A percentile compares a stretch with the other conserved stretches of the same genome.
Evolutionary conservation across 257 asterid genomes (phyloP).

Genomic region (Penstemon newberryi): DNA sequence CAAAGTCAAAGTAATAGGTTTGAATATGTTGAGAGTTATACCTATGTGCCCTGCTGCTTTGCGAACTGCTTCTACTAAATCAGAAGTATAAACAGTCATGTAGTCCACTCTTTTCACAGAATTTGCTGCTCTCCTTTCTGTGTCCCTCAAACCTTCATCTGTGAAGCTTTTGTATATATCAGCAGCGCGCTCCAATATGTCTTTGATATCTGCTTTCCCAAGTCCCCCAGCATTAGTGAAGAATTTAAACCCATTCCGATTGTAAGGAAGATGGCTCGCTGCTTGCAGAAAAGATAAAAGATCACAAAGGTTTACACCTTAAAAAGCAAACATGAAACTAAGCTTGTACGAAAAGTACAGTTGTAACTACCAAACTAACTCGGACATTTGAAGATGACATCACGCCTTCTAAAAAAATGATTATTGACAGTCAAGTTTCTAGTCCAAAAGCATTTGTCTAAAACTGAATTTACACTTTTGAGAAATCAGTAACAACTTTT

Average conservation of each 20-base stretch:
- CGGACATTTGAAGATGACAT: not conserved
- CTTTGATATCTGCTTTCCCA: constrained; percentile 93
- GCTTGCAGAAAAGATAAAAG: constrained; percentile 41
- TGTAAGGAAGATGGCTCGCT: constrained; percentile 99
- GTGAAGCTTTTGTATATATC: constrained; percentile 57
- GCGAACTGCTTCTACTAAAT: constrained; percentile 92
- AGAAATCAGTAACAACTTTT: not conserved
- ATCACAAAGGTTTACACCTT: constrained; percentile 21
- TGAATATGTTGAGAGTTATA: constrained; percentile 27
- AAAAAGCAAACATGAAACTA: not conserved
- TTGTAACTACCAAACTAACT: constrained; percentile 4
- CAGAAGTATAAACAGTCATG: constrained; percentile 86
- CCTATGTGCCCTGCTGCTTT: constrained; percentile 87
- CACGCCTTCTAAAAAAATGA: constrained; percentile 13
- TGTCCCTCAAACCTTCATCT: constrained; percentile 48
- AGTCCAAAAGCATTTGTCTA: constrained; percentile 1
- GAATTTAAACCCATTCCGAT: constrained; percentile 94
- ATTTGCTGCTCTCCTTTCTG: constrained; percentile 47
- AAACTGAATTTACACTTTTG: constrained; percentile 11
- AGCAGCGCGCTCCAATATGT: constrained; percentile 87
- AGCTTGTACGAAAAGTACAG: constrained; percentile 5
- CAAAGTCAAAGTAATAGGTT: constrained; percentile 19
- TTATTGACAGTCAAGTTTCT: not conserved
- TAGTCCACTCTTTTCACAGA: constrained; percentile 72
- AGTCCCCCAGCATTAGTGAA: constrained; percentile 91